Percentiles rank a stretch among this genome's conserved stretches.
Evolutionary conservation across 495 filamentous ascomycete genomes (phyloP).

Genomic region (Penicillium canariense): DNA sequence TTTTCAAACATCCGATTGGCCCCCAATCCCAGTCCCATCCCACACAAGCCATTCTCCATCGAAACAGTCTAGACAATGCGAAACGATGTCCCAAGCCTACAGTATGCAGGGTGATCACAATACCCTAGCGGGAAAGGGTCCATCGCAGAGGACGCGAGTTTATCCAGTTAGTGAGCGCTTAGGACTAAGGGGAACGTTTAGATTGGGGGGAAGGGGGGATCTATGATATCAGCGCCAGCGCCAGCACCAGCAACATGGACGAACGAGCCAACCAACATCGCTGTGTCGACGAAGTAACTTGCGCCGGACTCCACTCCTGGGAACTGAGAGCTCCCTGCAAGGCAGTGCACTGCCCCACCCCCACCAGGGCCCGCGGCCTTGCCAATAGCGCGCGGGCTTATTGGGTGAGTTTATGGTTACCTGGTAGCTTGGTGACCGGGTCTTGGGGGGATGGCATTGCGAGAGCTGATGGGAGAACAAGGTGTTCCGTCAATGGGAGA

Average conservation of each 20-base stretch:
- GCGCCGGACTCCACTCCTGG: constrained; percentile 22
- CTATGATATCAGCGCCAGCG: constrained; percentile 17
- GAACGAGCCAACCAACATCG: not conserved
- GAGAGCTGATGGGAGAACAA: not conserved
- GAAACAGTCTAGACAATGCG: constrained; percentile 1
- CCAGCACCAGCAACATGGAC: not conserved
- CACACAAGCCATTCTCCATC: not conserved
- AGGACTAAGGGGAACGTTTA: not conserved
- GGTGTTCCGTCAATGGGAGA: too few species aligned
- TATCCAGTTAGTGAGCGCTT: not conserved
- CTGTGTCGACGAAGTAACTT: not conserved
- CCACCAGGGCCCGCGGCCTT: constrained; percentile 15
- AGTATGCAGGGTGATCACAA: constrained; percentile 16
- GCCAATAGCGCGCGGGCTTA: constrained; percentile 12
- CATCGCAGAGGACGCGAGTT: constrained; percentile 8
- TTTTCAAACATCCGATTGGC: not conserved
- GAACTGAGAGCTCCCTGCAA: constrained; percentile 26
- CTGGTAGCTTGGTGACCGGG: constrained; percentile 9
- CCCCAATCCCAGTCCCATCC: not conserved
- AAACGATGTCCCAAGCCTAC: constrained; percentile 10
- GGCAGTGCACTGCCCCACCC: constrained; percentile 31
- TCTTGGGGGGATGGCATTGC: not conserved
- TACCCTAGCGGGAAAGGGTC: constrained; percentile 4
- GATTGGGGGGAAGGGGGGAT: not conserved
- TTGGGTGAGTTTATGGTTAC: not conserved